These are phyloP conservation scores for Noccaea bulbosa DNA, from an alignment of 345 rosid genomes.

Conservation along the genomic window DNA sequence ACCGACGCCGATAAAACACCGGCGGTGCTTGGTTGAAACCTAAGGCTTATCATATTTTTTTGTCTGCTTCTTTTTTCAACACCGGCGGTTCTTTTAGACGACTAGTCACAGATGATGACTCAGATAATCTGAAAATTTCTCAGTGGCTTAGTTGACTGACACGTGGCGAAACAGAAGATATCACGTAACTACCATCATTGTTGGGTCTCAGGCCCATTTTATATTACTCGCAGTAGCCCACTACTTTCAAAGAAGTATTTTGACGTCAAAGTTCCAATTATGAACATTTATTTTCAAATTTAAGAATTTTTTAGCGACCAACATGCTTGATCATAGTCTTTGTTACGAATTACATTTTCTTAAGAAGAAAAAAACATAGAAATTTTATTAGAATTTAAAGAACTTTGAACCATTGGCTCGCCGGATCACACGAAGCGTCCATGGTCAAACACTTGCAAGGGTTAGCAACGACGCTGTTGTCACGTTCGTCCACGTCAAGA, in stretches of 20 bases:
- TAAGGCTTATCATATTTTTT: constrained; percentile 55
- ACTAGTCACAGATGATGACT: neutral
- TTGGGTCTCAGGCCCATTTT: constrained; percentile 31
- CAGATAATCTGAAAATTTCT: constrained; percentile 22
- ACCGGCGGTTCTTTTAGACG: neutral
- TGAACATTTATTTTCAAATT: neutral
- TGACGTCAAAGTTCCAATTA: neutral
- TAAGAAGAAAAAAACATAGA: neutral
- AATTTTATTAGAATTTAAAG: constrained; percentile 4
- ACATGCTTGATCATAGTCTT: neutral
- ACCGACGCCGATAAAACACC: constrained; percentile 54
- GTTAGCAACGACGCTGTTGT: constrained; percentile 46
- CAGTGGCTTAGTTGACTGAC: constrained; percentile 32
- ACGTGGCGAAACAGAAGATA: constrained; percentile 26
- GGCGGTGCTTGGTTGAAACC: constrained; percentile 54
- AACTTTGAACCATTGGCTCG: constrained; percentile 76
- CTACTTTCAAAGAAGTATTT: neutral
- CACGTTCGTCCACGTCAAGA: constrained; percentile 61
- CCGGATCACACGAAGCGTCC: constrained; percentile 59
- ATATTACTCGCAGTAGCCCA: neutral
- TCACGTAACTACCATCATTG: neutral
- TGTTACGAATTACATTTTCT: neutral
- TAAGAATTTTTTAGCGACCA: neutral
- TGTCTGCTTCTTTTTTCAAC: neutral
- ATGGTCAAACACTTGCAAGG: constrained; percentile 58